Conservation (phyloP, 1,284 basidiomycete genomes). For the Taiwanofungus camphoratus region DNA sequence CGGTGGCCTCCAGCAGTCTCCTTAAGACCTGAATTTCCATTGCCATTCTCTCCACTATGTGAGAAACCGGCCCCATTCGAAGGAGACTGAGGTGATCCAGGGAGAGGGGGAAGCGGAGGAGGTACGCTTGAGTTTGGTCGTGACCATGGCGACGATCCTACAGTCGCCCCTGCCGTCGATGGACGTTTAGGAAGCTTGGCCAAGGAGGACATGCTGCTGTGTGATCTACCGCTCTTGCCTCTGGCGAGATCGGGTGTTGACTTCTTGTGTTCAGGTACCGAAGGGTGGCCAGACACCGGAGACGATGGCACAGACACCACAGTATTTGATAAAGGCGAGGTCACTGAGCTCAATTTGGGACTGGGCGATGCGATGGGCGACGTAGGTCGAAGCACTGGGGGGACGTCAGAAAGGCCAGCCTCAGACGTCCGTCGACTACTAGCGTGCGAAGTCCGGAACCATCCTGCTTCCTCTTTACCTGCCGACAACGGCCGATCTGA, state of each 20-base stretch:
- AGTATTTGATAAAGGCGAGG: not conserved
- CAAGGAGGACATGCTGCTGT: constrained; percentile 3
- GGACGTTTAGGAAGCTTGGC: constrained; percentile 19
- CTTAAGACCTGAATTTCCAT: not conserved
- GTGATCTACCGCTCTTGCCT: constrained; percentile 11
- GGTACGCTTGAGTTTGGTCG: constrained; percentile 12
- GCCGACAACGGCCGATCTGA: constrained; percentile 6
- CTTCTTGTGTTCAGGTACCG: constrained; percentile 21
- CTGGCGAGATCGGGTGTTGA: constrained; percentile 19
- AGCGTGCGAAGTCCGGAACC: constrained; percentile 7
- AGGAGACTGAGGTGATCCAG: constrained; percentile 12
- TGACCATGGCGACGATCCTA: constrained; percentile 7
- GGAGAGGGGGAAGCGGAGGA: constrained; percentile 21
- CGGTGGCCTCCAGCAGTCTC: not conserved
- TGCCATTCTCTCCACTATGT: too few relatives aligned
- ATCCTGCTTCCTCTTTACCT: not conserved
- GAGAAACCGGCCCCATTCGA: too few relatives aligned
- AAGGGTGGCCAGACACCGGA: constrained; percentile 6
- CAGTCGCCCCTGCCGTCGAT: constrained; percentile 23
- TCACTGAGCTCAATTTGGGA: too few relatives aligned
- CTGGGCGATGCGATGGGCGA: too few relatives aligned
- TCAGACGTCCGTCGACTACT: too few relatives aligned
- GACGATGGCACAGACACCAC: constrained; percentile 1
- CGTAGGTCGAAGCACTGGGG: too few relatives aligned
- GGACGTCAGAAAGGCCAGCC: too few relatives aligned